Conservation (phyloP, 371 early-diverging fungal genomes). For the Parasitella parasitica region DNA sequence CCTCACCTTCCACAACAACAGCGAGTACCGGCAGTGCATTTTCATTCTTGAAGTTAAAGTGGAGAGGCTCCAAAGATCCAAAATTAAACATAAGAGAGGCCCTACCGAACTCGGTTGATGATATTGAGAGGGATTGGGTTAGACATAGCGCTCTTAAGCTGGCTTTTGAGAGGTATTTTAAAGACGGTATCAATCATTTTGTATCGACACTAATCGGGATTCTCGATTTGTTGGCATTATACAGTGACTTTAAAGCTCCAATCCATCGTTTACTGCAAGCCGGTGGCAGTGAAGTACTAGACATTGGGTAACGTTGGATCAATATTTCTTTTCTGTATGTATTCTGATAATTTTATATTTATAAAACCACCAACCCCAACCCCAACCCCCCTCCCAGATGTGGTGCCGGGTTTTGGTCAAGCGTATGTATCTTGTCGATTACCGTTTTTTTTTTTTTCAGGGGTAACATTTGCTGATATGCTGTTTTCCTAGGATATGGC, state of each 20-base stretch:
- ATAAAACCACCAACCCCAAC: too few species aligned
- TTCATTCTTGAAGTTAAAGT: slow-evolving; percentile 24
- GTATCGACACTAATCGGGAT: background rate
- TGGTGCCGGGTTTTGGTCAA: slow-evolving; percentile 47
- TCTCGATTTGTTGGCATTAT: background rate
- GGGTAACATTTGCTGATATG: background rate
- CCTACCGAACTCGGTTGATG: slow-evolving; percentile 25
- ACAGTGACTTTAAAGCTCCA: slow-evolving; percentile 45
- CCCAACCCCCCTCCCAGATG: too few species aligned
- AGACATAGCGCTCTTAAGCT: slow-evolving; percentile 41
- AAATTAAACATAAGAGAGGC: slow-evolving; percentile 15
- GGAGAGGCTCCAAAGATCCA: slow-evolving; percentile 24
- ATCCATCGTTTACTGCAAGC: slow-evolving; percentile 33
- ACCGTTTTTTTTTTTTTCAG: background rate
- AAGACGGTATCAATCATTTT: too few species aligned
- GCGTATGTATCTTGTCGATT: slow-evolving; percentile 21
- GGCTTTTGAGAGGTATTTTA: slow-evolving; percentile 48
- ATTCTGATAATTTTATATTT: too few species aligned
- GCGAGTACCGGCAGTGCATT: slow-evolving; percentile 3
- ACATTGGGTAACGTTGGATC: slow-evolving; percentile 34
- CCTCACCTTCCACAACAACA: background rate
- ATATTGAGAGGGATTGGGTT: slow-evolving; percentile 46
- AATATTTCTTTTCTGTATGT: background rate
- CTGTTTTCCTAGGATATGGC: slow-evolving; percentile 42
- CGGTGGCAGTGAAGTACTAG: slow-evolving; percentile 45